Conservation (phyloP, 306 rosid species). For the Astragalus membranaceus region DNA sequence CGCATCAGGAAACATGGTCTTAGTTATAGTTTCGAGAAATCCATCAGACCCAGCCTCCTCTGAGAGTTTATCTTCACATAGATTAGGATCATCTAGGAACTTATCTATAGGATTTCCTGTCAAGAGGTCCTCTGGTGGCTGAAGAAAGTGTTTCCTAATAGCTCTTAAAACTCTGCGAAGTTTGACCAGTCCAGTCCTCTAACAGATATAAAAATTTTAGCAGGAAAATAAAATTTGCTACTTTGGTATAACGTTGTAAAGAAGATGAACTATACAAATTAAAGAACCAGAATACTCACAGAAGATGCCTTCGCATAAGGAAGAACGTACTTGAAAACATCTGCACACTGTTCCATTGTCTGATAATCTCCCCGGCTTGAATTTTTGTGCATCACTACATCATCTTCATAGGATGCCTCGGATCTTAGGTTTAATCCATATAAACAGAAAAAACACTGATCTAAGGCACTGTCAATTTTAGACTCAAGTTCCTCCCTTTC, state of each 20-base stretch:
- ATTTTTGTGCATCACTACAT: constrained; percentile 76
- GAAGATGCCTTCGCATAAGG: constrained; percentile 97
- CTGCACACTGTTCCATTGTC: constrained; percentile 92
- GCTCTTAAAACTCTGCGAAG: constrained; percentile 94
- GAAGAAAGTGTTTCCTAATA: constrained; percentile 79
- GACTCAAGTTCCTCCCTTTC: constrained; percentile 90
- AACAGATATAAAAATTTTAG: constrained; percentile 24
- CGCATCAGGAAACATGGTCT: constrained; percentile 57
- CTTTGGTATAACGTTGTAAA: background rate
- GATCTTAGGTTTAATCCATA: constrained; percentile 89
- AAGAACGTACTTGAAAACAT: constrained; percentile 90
- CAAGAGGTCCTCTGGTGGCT: constrained; percentile 86
- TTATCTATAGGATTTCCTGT: constrained; percentile 77
- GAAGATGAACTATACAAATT: constrained; percentile 15
- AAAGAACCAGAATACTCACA: constrained; percentile 50
- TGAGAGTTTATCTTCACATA: constrained; percentile 94
- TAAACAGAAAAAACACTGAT: constrained; percentile 92
- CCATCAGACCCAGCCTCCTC: constrained; percentile 91
- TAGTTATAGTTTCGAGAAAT: constrained; percentile 78
- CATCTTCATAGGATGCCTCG: constrained; percentile 93
- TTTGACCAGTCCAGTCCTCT: constrained; percentile 90
- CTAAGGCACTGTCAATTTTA: constrained; percentile 77
- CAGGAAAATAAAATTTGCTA: constrained; percentile 27
- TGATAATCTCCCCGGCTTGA: constrained; percentile 96
- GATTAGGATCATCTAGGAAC: constrained; percentile 78